Base-by-base conservation (phyloP, 306 rosid species). In the Carpinus viminea region DNA sequence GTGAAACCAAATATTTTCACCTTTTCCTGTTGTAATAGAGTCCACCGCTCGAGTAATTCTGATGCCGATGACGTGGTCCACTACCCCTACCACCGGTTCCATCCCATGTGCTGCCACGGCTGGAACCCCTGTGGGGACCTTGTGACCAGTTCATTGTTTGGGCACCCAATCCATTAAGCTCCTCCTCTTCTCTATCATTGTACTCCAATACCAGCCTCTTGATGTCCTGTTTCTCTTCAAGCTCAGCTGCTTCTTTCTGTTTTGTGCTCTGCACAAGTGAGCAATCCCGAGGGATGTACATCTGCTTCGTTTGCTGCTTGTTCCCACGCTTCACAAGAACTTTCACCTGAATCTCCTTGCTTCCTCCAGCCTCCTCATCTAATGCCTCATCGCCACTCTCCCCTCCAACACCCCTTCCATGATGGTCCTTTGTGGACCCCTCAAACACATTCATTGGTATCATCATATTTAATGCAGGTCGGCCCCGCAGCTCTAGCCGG, bases 291-390 rank as follows among this genome's bases (percentile, higher is more conserved):
- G 99, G 99, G 84, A 96, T 89, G 86, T 75, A 89, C 99, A 96
- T 96, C 86, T 96, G 97, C 82, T 90, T 91, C 2, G 96, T 96
- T 79, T 96, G 98, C 80, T 96, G 99, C 86, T 93, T 93, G 93
- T 89, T 96, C 74, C 99, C 99, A 73, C 99, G 98, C 92, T 93
- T 96, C 84, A 96, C 97, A 75, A 96, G 98, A 81, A 96, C 99
- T 88, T 85, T 96, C 85, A 96, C 99, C 85, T 84, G 99, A 74
- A 96, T 88, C 82, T 92, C 98, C 80, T 78, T 95, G 88, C 79
- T 92, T 84, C 87, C 88, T 26, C 88, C 88, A n/a, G 89, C 86
- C 76, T 89, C 94, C 75, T 93, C 97, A 61, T 89, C 96, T 82
- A 89, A 73, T 4, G 85, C 88, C 83, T 96, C 98, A 26, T 93